Evolutionary conservation across 441 rosid genomes (phyloP).

Genomic region (Omphalea diandra): DNA sequence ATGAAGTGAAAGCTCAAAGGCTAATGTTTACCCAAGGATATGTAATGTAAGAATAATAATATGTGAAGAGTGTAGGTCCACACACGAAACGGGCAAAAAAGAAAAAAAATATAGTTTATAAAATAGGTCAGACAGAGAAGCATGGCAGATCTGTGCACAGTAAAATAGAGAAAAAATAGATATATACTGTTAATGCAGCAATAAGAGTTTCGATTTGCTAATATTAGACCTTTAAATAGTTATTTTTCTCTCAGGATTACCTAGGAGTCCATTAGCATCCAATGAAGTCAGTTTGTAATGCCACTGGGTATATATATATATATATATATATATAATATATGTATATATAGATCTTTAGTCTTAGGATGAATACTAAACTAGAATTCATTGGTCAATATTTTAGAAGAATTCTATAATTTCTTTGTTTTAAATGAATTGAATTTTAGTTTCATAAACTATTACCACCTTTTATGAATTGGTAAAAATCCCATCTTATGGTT

Average conservation of each 20-base stretch:
- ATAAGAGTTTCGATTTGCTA: constrained; percentile 18
- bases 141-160: constrained; percentile 32
- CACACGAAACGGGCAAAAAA: constrained; percentile 24
- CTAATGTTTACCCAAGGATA: constrained; percentile 25
- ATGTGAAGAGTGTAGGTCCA: constrained; percentile 31
- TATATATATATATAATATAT: background rate
- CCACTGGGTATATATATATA: background rate
- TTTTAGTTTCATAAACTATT: no score
- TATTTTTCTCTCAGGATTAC: constrained; percentile 14
- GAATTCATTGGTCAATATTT: no score
- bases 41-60: constrained; percentile 11
- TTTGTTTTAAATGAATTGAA: no score
- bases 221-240: constrained; percentile 11
- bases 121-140: constrained; percentile 31
- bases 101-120: background rate
- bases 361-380: no score
- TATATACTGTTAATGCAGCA: constrained; percentile 16
- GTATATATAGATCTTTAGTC: no score
- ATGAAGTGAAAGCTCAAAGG: constrained; percentile 14
- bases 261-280: constrained; percentile 11
- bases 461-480: no score
- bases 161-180: constrained; percentile 16
- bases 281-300: constrained; percentile 5
- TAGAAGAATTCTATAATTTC: no score
- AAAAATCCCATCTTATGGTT: no score